Conservation (phyloP, 2,329 filamentous ascomycete genomes). For the Colletotrichum simmondsii region DNA sequence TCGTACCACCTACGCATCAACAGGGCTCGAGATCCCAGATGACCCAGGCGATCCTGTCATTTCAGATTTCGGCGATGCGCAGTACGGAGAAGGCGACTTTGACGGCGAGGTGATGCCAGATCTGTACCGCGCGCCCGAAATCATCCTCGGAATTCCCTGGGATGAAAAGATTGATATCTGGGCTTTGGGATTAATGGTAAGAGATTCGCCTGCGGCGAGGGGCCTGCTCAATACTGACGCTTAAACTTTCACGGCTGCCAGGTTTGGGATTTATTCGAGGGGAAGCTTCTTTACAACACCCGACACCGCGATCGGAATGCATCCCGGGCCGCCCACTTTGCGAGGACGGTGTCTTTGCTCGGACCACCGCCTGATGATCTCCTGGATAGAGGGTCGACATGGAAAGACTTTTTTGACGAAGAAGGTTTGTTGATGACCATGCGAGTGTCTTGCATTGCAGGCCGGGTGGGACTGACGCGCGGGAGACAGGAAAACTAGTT, state of each 20-base stretch:
- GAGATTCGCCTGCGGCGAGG: not conserved
- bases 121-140: slow-evolving; percentile 47
- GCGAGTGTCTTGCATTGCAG: not conserved
- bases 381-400: slow-evolving; percentile 42
- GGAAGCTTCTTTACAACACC: slow-evolving; percentile 41
- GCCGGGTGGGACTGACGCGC: not conserved
- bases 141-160: slow-evolving; percentile 47
- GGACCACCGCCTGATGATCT: slow-evolving; percentile 48
- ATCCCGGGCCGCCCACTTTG: slow-evolving; percentile 43
- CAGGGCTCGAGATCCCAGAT: slow-evolving; percentile 38
- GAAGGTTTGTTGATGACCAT: slow-evolving; percentile 28
- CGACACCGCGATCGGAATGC: slow-evolving; percentile 35
- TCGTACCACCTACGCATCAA: slow-evolving; percentile 42
- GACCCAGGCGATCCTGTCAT: slow-evolving; percentile 39
- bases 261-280: slow-evolving; percentile 47
- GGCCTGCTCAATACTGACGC: not conserved
- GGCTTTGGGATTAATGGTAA: slow-evolving; percentile 32
- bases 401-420: slow-evolving; percentile 37
- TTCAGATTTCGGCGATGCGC: slow-evolving; percentile 45
- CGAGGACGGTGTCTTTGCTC: slow-evolving; percentile 50
- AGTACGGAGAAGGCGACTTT: slow-evolving; percentile 36
- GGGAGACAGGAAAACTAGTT: slow-evolving; percentile 9
- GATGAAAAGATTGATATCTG: slow-evolving; percentile 47
- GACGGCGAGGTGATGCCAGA: slow-evolving; percentile 45
- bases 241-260: slow-evolving; percentile 1